Conservation (phyloP, 2,329 filamentous ascomycete species). For the Tolypocladium guangdongense region DNA sequence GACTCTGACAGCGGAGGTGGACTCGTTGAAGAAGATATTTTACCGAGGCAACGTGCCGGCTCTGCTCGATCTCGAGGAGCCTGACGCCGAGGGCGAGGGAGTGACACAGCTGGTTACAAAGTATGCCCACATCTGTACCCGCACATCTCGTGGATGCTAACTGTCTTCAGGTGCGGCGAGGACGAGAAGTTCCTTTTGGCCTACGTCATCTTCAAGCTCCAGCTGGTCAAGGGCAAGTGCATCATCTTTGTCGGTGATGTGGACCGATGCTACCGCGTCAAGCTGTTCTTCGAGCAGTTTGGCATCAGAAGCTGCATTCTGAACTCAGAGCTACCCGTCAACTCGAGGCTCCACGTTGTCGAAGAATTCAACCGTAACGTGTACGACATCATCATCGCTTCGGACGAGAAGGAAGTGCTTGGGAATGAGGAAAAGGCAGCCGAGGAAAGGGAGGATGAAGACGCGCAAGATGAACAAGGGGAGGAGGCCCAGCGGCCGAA, state of each 20-base stretch:
- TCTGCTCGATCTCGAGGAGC: constrained; percentile 71
- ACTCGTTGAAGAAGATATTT: constrained; percentile 75
- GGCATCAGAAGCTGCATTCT: constrained; percentile 87
- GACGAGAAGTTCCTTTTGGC: constrained; percentile 92
- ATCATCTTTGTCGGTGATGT: constrained; percentile 66
- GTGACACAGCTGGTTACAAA: constrained; percentile 83
- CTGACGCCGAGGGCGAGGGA: constrained; percentile 63
- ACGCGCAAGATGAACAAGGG: constrained; percentile 29
- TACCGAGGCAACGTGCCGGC: constrained; percentile 59
- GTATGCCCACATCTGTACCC: constrained; percentile 21
- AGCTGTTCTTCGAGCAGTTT: constrained; percentile 94
- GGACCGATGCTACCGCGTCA: constrained; percentile 80
- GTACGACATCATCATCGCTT: constrained; percentile 96
- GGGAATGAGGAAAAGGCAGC: constrained; percentile 46
- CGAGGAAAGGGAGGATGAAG: constrained; percentile 28
- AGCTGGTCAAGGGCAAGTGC: constrained; percentile 86
- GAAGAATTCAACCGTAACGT: constrained; percentile 95
- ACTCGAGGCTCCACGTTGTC: constrained; percentile 86
- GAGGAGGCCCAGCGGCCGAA: constrained; percentile 14
- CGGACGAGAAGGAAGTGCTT: constrained; percentile 79
- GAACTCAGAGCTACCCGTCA: constrained; percentile 89
- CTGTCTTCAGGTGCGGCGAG: constrained; percentile 58
- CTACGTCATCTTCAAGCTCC: constrained; percentile 92
- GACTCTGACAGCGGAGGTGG: constrained; percentile 78
- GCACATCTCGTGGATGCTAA: constrained; percentile 5